Base-by-base conservation (phyloP, 2,329 filamentous ascomycete species). In the Orbilia javanica region DNA sequence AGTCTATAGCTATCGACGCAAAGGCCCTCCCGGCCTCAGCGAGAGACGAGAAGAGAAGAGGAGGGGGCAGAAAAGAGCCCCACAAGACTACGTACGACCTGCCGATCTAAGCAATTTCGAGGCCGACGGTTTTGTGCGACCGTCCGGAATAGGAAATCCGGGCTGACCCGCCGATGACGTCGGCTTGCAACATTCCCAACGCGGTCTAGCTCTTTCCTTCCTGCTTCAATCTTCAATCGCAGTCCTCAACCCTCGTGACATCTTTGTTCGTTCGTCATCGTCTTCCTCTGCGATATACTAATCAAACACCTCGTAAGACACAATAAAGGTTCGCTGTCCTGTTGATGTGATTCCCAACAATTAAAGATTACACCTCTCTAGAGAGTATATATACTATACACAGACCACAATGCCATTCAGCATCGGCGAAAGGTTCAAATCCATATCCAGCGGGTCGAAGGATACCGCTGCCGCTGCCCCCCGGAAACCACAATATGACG, bases 321-420 rank as follows among this genome's bases (percentile, higher is more conserved):
- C n/a, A n/a, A n/a, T 11, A 20, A 10, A 52, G 48, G 10, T 11
- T 52, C n/a, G n/a, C n/a, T n/a, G n/a, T n/a, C n/a, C n/a, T n/a
- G n/a, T n/a, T n/a, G n/a, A n/a, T n/a, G n/a, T n/a, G n/a, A n/a
- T n/a, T n/a, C n/a, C n/a, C n/a, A n/a, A n/a, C n/a, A n/a, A n/a
- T n/a, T n/a, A n/a, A n/a, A n/a, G n/a, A n/a, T n/a, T n/a, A n/a
- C n/a, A n/a, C n/a, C n/a, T n/a, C n/a, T n/a, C n/a, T n/a, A n/a
- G n/a, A n/a, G n/a, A n/a, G n/a, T n/a, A n/a, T n/a, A n/a, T n/a
- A n/a, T 36, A 15, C 11, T 15, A 27, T 15, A 10, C 7, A 27
- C 11, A 18, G 25, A 25, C n/a, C 53, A 75, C 15, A 22, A 78
- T 78, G 74, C 74, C 74, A 4, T 78, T 78, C 62, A 67, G 74